Conservation (phyloP, 352 stramenopile species). For the Pythium monospermum region DNA sequence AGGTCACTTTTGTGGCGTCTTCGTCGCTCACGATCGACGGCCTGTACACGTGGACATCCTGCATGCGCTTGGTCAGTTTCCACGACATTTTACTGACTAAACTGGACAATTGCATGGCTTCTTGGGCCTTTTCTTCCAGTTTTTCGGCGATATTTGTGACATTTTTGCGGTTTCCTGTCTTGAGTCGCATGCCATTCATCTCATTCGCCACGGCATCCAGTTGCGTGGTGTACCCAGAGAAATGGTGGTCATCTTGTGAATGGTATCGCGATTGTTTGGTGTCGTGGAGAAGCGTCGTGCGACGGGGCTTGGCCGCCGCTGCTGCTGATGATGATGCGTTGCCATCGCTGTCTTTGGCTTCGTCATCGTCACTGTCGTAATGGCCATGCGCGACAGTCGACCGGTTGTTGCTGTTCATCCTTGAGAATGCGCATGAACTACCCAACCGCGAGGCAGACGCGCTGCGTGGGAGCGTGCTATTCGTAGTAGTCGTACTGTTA, state of each 20-base stretch:
- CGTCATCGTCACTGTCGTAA: slow-evolving; percentile 11
- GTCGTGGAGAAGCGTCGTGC: slow-evolving; percentile 28
- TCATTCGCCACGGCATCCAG: slow-evolving; percentile 5
- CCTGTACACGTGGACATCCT: slow-evolving; percentile 78
- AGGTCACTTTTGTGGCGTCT: slow-evolving; percentile 64
- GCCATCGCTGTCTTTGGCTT: slow-evolving; percentile 5
- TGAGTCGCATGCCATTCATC: slow-evolving; percentile 18
- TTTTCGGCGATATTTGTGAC: slow-evolving; percentile 47
- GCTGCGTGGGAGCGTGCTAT: slow-evolving; percentile 4
- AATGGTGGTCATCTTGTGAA: too few relatives aligned
- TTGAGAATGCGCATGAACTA: too few relatives aligned
- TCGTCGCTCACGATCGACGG: slow-evolving; percentile 42
- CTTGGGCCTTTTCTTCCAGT: slow-evolving; percentile 70
- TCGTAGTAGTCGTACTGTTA: slow-evolving; percentile 26
- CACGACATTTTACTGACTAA: slow-evolving; percentile 57
- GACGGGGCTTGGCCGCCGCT: slow-evolving; percentile 3
- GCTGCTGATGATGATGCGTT: slow-evolving; percentile 10
- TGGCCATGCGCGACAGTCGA: slow-evolving; percentile 13
- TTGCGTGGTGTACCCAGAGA: slow-evolving; percentile 11
- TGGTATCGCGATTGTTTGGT: too few relatives aligned
- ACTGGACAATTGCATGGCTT: slow-evolving; percentile 52
- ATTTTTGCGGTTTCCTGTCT: slow-evolving; percentile 31
- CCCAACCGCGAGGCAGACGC: too few relatives aligned
- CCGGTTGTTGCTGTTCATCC: slow-evolving; percentile 21
- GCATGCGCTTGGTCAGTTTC: slow-evolving; percentile 67